Evolutionary conservation across 805 yeast genomes (phyloP), one percentile per base, ranked within the genome.

Genomic region (Candida morakotiae): DNA sequence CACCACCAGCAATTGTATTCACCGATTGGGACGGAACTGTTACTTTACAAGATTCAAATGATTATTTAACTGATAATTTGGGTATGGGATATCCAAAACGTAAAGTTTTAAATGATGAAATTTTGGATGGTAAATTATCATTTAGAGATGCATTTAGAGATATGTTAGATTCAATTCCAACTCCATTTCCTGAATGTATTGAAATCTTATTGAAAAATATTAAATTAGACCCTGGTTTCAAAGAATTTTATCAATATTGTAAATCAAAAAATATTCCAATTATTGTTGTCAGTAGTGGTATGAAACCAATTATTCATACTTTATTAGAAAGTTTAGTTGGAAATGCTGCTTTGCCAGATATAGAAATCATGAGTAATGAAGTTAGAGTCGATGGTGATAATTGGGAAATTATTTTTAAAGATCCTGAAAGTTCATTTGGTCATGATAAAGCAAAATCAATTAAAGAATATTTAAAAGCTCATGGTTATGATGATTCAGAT

Each of bases 21-120:
- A 85, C 97, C 29, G 99, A 93, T 60, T 93, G 94, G 79, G 99
- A 93, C 58, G 99, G 99, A 20, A 93, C 98, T 2, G 93, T 93
- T 46, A 93, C 98, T 9, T 67, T 85, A 42, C 95, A 91, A 59
- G 99, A 93, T 60, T 85, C 96, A 42, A 93, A 93, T 59, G 98
- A 93, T 60, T 84, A 71, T 58, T 67, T 93, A 45, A 89, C 97
- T 7, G 98, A 93, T 58, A 77, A 77, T 49, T 67, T 83, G 16
- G 99, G 99, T 3, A 83, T 87, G 59, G 98, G 98, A 3, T 64
- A 67, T 34, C 78, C 70, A 19, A 71, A 72, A 45, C 76, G 98
- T 49, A 62, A 69, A 39, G 78, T 64, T 21, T 68, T 91, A 42
- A 87, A 86, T 61, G 80, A 81, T 41, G 75, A 75, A 44, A 83